Evolutionary conservation across 1,284 basidiomycete species (phyloP), one percentile per base, ranked within the genome.

Genomic region (Fomes fomentarius): DNA sequence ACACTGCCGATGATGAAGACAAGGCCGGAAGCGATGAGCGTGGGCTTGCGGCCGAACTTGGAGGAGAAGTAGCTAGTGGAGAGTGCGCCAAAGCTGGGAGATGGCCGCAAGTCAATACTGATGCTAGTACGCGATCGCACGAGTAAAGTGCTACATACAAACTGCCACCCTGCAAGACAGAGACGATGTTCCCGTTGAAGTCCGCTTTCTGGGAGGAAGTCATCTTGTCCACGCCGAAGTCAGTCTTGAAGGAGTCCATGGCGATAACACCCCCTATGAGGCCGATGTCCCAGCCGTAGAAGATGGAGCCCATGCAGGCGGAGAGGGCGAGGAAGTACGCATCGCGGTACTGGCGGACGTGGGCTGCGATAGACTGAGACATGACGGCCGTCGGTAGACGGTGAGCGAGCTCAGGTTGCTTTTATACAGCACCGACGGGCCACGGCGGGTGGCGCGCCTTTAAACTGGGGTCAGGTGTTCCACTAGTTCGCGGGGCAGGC

Each of bases 1-100:
- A 80, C 54, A 54, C 76, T 83, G 28, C 84, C 84, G 33, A 84
- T 61, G 52, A 82, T 66, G 70, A 82, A 86, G 58, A 86, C 75
- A 41, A 78, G 49, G 19, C 81, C 83, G 9, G 82, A 76, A 24
- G 76, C 66, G 43, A 84, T 64, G 8, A 85, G 73, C 9, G 74
- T 74, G 5, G 69, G 71, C 61, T 78, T 81, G 35, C 80, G 74
- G 12, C 81, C 80, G 40, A 70, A 81, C 34, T 67, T 68, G 33
- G 65, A 65, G 5, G 80, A 74, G 25, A 76, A 66, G 44, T 74
- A 76, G 9, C 71, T 71, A 3, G 74, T 77, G 4, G 66, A 71
- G 12, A 82, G 50, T 3, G 76, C 78, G 7, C 79, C 79, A 34
- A 81, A 78, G 57, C 78, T 80, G 42, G 39, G 19, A 24, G 38